These are phyloP conservation scores for Adiantum capillusveneris DNA, from an alignment of 75 land plant genomes.

Conservation along the genomic window DNA sequence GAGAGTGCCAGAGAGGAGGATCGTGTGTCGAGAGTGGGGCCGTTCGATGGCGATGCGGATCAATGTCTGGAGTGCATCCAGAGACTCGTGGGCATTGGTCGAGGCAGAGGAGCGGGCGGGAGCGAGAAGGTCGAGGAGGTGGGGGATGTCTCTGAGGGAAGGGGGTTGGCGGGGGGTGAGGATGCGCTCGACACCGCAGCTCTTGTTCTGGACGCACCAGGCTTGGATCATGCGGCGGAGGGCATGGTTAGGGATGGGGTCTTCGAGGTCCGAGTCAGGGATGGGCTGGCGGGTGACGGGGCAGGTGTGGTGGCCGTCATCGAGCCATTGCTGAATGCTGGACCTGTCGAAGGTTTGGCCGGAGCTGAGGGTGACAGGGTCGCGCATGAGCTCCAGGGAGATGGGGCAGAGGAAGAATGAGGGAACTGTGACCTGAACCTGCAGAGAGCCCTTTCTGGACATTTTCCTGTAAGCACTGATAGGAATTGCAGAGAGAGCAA, in stretches of 20 bases:
- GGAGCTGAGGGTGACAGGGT: slow-evolving; percentile 75
- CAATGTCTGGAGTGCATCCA: too few species aligned
- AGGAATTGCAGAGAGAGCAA: too few species aligned
- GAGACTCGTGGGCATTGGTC: too few species aligned
- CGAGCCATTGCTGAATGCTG: slow-evolving; percentile 74
- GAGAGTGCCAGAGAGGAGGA: background rate
- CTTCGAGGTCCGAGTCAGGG: slow-evolving; percentile 35
- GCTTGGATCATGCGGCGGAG: slow-evolving; percentile 60
- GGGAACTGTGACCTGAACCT: slow-evolving; percentile 43
- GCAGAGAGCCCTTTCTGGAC: background rate
- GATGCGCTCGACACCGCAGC: background rate
- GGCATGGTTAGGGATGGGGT: slow-evolving; percentile 58
- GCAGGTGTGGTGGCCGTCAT: slow-evolving; percentile 61
- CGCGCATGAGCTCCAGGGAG: slow-evolving; percentile 76
- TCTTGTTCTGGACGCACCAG: slow-evolving; percentile 31
- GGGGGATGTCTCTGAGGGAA: background rate
- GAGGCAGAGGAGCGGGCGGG: slow-evolving; percentile 2
- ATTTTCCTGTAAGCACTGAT: too few species aligned
- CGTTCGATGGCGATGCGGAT: too few species aligned
- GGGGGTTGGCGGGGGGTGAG: background rate
- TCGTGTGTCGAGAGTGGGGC: background rate
- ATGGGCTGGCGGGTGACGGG: slow-evolving; percentile 78
- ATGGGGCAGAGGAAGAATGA: slow-evolving; percentile 74
- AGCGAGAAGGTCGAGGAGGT: background rate
- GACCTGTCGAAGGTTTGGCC: slow-evolving; percentile 80